A percentile compares a stretch with the other conserved stretches of the same genome.
These are phyloP conservation scores for Sphaerobolus stellatus DNA, from an alignment of 1,284 basidiomycete species.

Conservation along the genomic window DNA sequence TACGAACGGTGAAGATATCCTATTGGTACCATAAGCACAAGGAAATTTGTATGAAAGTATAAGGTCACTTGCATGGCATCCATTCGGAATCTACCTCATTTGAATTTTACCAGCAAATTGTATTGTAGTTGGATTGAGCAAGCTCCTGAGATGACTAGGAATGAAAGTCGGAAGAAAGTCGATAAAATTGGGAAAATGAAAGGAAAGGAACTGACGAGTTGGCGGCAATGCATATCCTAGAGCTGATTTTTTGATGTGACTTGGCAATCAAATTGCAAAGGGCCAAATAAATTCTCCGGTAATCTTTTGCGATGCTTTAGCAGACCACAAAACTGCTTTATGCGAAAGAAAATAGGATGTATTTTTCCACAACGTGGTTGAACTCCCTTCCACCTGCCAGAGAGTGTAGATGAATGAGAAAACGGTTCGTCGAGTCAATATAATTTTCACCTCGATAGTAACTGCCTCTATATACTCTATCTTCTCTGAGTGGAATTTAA, in stretches of 20 bases:
- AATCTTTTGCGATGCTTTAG: constrained; percentile 32
- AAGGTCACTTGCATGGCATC: constrained; percentile 38
- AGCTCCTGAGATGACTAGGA: constrained; percentile 35
- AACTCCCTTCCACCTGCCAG: too few species aligned
- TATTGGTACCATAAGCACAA: neutral
- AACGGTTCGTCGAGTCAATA: neutral
- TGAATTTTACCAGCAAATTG: constrained; percentile 45
- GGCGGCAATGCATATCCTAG: constrained; percentile 20
- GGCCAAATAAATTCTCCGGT: constrained; percentile 46
- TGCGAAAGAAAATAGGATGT: too few species aligned
- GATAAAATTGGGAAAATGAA: neutral
- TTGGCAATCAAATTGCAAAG: constrained; percentile 46
- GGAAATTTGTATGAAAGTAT: neutral
- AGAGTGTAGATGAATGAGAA: too few species aligned
- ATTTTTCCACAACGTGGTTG: too few species aligned
- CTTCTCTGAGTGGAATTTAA: constrained; percentile 46
- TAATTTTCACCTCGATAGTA: constrained; percentile 39
- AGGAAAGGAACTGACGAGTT: constrained; percentile 3
- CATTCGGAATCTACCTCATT: constrained; percentile 43
- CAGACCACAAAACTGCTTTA: constrained; percentile 34
- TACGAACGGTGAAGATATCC: constrained; percentile 43
- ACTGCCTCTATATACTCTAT: constrained; percentile 46
- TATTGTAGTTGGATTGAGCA: constrained; percentile 51
- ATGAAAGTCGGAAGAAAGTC: neutral
- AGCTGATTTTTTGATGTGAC: constrained; percentile 35